Evolutionary conservation across 306 rosid genomes (phyloP), one percentile per base, ranked within the genome.

Genomic region (Hippophae gyantsensis): DNA sequence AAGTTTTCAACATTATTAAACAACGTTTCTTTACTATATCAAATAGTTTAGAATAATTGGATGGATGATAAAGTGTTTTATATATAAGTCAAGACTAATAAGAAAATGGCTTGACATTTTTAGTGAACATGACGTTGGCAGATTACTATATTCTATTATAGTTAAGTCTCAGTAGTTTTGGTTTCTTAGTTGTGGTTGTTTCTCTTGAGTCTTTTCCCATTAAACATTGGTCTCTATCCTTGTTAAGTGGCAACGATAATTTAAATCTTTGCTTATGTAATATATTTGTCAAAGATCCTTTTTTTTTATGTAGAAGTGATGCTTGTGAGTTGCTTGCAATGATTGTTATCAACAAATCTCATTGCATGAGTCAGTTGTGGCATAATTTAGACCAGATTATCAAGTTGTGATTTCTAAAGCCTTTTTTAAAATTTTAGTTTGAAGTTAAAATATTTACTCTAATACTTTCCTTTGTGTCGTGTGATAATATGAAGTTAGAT

Each of bases 341-440:
- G 78, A 82, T 92, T 69, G 96, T 92, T 72, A 78, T 92, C 64
- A 96, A 92, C 68, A 96, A 92, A 72, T 96, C 99, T 71, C 99
- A 88, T 70, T 92, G 99, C 68, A 95, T 92, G 81, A 92, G 99
- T 75, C 96, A 92, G 80, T 92, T 95, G 99, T 95, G 99, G 68
- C 99, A 92, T 83, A 95, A 92, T 76, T 92, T 71, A 80, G 99
- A 74, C 99, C 99, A 43, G 96, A 92, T 73, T 92, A 92, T 82
- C 98, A 92, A 93, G 98, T 88, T 71, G 42, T 70, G 47, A 69
- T 68, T 74, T 60, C 62, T 42, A 41, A 48, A 51, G 40, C 11
- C 63, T 49, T 63, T 68, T 67, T 40, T 18, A 52, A 69, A 23
- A 57, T 64, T 41, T 26, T 68, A 47, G 56, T 52, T 32, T 46